Percentiles rank a stretch among this genome's conserved stretches.
These are phyloP conservation scores for Hyphopichia khmerensis DNA, from an alignment of 1,139 yeast genomes.

Conservation along the genomic window DNA sequence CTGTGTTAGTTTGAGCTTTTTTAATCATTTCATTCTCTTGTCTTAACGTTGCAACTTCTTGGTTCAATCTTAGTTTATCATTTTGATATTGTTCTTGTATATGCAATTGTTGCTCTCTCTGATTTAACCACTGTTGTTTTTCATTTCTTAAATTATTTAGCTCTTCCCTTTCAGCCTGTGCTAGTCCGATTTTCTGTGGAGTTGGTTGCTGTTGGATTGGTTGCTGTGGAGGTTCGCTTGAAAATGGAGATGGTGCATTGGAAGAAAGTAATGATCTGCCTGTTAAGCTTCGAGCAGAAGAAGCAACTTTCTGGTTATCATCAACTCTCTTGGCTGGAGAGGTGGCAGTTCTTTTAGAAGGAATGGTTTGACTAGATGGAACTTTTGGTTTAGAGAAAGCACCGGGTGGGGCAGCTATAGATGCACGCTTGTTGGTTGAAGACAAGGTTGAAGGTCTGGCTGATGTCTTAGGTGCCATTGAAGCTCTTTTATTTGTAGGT, in stretches of 20 bases:
- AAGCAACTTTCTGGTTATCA: slow-evolving; percentile 24
- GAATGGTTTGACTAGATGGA: slow-evolving; percentile 34
- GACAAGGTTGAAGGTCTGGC: slow-evolving; percentile 10
- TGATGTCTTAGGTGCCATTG: slow-evolving; percentile 10
- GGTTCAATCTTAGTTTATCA: slow-evolving; percentile 43
- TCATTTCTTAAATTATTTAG: slow-evolving; percentile 53
- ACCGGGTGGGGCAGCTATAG: neutral
- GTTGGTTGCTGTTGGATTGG: slow-evolving; percentile 8
- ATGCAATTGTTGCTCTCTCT: slow-evolving; percentile 38
- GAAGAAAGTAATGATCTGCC: slow-evolving; percentile 34
- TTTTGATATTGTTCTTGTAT: slow-evolving; percentile 41
- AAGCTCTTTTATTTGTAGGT: slow-evolving; percentile 6
- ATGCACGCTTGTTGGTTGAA: slow-evolving; percentile 1
- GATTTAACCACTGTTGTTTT: slow-evolving; percentile 49
- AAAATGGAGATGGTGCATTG: slow-evolving; percentile 4
- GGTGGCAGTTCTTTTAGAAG: slow-evolving; percentile 64
- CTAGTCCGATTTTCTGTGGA: slow-evolving; percentile 6
- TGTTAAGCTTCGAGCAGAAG: slow-evolving; percentile 37
- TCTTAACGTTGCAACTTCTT: slow-evolving; percentile 29
- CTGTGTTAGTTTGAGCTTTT: slow-evolving; percentile 52
- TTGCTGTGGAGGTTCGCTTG: slow-evolving; percentile 8
- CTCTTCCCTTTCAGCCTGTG: slow-evolving; percentile 42
- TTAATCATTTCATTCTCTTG: slow-evolving; percentile 24
- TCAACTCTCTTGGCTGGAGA: slow-evolving; percentile 58
- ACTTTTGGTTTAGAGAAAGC: neutral